Evolutionary conservation across 805 yeast species (phyloP), one percentile per base, ranked within the genome.

Genomic region (Yamadazyma akitaensis): DNA sequence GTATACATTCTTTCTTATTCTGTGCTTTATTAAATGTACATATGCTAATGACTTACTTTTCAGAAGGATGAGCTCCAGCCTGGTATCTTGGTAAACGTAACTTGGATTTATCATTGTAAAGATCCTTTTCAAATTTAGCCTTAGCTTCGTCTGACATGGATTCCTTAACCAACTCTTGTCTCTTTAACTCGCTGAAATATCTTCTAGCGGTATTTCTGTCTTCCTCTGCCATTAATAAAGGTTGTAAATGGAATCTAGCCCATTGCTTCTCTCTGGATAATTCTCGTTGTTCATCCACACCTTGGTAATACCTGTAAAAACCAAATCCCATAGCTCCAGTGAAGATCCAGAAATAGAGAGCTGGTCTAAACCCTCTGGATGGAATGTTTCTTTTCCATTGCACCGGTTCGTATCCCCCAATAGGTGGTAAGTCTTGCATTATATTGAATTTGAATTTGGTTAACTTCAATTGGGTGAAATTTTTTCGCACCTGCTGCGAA

Each of bases 351-450:
- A 88, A 75, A 71, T 84, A 88, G 37, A 86, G 73, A 37, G 80
- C 70, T 13, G 95, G 94, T 48, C 92, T 73, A 70, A 88, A 88
- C 2, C 96, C 96, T 55, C 96, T 75, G 2, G 92, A 71, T 19
- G 96, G 96, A 41, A 88, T 68, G 65, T 88, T 84, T 63, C 96
- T 80, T 70, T 84, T 85, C 96, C 96, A 88, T 70, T 88, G 96
- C 50, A 88, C 79, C 37, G 86, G 85, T 53, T 85, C 90, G 60
- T 88, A 88, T 51, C 96, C 96, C 47, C 87, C 88, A 57, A 79
- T 73, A 48, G 96, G 96, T 60, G 96, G 96, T 61, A 88, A 70
- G 61, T 88, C 96, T 75, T 88, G 96, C 77, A 72, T 72, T 16
- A 14, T 34, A 25, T 19, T 12, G 31, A 32, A 36, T 44, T 44